Base-by-base conservation (phyloP, 2,329 filamentous ascomycete genomes). In the Cladosporium oxysporum region DNA sequence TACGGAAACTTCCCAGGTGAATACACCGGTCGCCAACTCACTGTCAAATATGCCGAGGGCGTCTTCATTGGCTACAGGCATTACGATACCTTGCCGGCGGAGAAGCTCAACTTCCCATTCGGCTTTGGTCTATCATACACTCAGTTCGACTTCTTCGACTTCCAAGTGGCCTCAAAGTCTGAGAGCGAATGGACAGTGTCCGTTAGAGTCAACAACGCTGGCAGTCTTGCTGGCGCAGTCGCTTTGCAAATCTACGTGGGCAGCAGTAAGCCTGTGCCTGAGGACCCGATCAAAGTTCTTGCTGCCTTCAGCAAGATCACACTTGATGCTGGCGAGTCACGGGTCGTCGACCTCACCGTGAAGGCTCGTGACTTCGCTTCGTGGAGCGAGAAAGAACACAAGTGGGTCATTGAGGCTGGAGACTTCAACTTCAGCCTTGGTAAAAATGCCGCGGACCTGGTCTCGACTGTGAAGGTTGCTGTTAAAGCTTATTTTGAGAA, bases 71-170 rank as follows among this genome's bases (percentile, higher is more conserved):
- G 90, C 2, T 92, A 93, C 77, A 80, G 87, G n/a, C 88, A 91
- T 77, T 92, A 91, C 76, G 90, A 92, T 71, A 84, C 84, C 21
- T 79, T 82, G 18, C 81, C 81, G 23, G 83, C 88, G 57, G 78
- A 82, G 7, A 87, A 88, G 0, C 81, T 90, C 0, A 85, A 90
- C 68, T 92, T 93, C 77, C 85, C 89, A 65, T 96, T 96, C 74
- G 90, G 90, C 11, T 88, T 92, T 74, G 90, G 91, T 1, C 82
- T 95, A 1, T 91, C 89, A 12, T 95, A 93, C 78, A 93, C 91
- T 0, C 87, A 80, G 0, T 64, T 64, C 35, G 77, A 85, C 64
- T 92, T 92, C 80, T 87, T 89, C 16, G 82, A 90, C 1, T 44
- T 64, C 23, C 12, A 50, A 8, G 52, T 64, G 18, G 41, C 12